Base-by-base conservation (phyloP, 2,329 filamentous ascomycete genomes). In the Monosporascus sp. region DNA sequence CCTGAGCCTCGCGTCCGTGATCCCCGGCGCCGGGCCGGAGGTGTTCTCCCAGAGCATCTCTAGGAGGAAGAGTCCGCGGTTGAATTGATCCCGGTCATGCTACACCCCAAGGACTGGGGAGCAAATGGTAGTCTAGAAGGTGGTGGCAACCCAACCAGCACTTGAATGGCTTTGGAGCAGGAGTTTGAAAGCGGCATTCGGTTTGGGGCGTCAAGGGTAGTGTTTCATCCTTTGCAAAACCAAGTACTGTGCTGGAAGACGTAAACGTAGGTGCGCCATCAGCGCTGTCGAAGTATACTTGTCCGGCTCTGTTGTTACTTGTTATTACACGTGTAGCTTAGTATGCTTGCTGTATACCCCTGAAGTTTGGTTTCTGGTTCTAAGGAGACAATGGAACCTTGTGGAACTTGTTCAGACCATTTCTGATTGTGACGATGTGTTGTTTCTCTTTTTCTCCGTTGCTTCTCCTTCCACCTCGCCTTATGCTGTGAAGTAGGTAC, bases 31-130 rank as follows among this genome's bases (percentile, higher is more conserved):
- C 38, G 65, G 64, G 18, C 61, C 59, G 31, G 67, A 69, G 49
- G 68, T 71, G n/a, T 73, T 79, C 57, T 70, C 73, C 20, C 70
- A 78, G 64, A 76, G 77, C 49, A 56, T 72, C 28, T 69, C 73
- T 52, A 75, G 75, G 66, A 76, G 80, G 65, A 82, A 82, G 72
- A 83, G 80, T 58, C 78, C 80, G 3, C 68, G 80, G 52, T 63
- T 82, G 53, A 68, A 70, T 40, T 68, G 55, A 58, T 5, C 11
- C 9, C 31, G 31, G 31, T 14, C 11, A 35, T 5, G 14, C 31
- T 14, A 14, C 5, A 44, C 17, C 38, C 24, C 4, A 17, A 22
- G 31, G 17, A 31, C 28, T 18, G 11, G 31, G 28, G 37, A 45
- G 9, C 37, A 31, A 48, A 37, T 45, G 48, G 31, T 14, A 5